phyloP scores from a whole-genome alignment of 1,139 yeast genomes.

The Spathaspora sp. region DNA sequence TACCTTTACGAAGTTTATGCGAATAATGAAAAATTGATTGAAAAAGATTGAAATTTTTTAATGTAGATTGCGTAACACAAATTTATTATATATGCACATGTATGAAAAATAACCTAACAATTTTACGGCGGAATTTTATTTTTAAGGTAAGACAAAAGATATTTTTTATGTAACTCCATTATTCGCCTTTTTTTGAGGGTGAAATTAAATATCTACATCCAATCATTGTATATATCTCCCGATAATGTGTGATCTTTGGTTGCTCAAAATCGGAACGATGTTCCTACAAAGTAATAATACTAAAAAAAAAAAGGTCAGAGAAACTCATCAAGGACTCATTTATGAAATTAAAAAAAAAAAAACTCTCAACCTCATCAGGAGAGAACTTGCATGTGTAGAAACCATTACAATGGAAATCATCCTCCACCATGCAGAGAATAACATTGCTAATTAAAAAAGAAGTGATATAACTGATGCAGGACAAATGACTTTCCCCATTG shows the following conservation, averaged over 20 bases:
- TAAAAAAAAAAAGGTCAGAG: neutral
- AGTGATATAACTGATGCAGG: neutral
- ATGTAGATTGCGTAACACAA: constrained; percentile 1
- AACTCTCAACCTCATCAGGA: too few relatives aligned
- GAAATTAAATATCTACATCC: neutral
- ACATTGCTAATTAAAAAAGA: neutral
- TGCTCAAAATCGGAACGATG: neutral
- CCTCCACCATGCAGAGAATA: neutral
- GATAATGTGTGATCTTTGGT: neutral
- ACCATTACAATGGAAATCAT: too few relatives aligned
- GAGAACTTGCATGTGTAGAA: too few relatives aligned
- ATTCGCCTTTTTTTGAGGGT: neutral
- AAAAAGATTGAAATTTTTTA: neutral
- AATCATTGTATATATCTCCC: neutral
- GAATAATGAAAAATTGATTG: neutral
- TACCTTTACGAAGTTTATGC: neutral
- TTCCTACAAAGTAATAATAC: neutral
- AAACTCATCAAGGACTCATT: neutral
- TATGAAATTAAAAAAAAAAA: too few relatives aligned
- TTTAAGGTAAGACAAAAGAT: neutral
- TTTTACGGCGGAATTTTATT: constrained; percentile 3
- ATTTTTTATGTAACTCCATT: neutral
- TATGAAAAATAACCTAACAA: constrained; percentile 1
- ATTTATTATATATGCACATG: neutral
- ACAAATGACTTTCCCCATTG: neutral